These are phyloP conservation scores for Trichoderma simmonsii DNA, from an alignment of 2,329 filamentous ascomycete genomes.

Conservation along the genomic window DNA sequence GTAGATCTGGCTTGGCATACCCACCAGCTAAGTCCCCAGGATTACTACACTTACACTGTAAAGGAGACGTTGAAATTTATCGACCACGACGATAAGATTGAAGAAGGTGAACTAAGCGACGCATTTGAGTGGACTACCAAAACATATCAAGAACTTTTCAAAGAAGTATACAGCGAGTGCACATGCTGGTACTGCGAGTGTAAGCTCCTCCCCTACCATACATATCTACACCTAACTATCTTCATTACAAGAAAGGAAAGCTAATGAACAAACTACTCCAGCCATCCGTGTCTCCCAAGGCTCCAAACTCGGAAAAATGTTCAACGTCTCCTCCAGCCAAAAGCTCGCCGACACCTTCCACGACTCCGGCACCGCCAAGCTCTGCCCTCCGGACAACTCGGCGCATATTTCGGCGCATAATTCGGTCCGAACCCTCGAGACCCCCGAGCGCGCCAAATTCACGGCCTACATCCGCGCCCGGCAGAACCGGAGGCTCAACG, in stretches of 20 bases:
- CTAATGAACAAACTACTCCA: slow-evolving; percentile 20
- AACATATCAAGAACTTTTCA: slow-evolving; percentile 62
- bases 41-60: slow-evolving; percentile 60
- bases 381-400: slow-evolving; percentile 55
- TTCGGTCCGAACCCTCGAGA: slow-evolving; percentile 44
- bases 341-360: slow-evolving; percentile 40
- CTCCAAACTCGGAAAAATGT: slow-evolving; percentile 27
- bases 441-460: slow-evolving; percentile 12
- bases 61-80: slow-evolving; percentile 55
- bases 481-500: slow-evolving; percentile 41
- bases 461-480: slow-evolving; percentile 19
- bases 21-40: slow-evolving; percentile 64
- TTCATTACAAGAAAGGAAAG: slow-evolving; percentile 29
- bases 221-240: slow-evolving; percentile 40
- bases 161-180: slow-evolving; percentile 72
- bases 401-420: slow-evolving; percentile 75
- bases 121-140: slow-evolving; percentile 72
- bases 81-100: slow-evolving; percentile 82
- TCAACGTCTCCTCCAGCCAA: slow-evolving; percentile 23
- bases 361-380: slow-evolving; percentile 44
- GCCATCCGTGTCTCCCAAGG: slow-evolving; percentile 13
- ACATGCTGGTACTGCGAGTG: slow-evolving; percentile 83
- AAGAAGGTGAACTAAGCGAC: slow-evolving; percentile 59
- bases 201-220: slow-evolving; percentile 17
- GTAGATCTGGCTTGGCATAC: slow-evolving; percentile 79